Conservation (phyloP, 2,329 filamentous ascomycete species). For the Colletotrichum sp. region DNA sequence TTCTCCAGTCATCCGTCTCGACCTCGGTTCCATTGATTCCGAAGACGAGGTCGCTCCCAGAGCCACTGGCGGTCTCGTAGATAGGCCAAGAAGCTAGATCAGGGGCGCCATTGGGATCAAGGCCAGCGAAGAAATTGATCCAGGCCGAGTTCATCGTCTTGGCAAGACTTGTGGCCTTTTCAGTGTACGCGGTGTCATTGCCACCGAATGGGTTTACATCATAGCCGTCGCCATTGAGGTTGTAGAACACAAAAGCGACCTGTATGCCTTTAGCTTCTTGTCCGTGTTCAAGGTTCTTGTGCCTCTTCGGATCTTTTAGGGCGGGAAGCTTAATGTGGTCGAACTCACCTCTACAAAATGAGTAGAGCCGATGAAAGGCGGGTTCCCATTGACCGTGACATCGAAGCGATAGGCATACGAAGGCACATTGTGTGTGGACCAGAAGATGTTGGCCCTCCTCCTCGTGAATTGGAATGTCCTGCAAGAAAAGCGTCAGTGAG, state of each 20-base stretch:
- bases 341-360: conserved; percentile 45
- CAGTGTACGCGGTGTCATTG: conserved; percentile 27
- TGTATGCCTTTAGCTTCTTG: conserved; percentile 14
- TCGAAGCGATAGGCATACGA: conserved; percentile 38
- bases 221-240: conserved; percentile 35
- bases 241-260: conserved; percentile 47
- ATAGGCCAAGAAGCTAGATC: conserved; percentile 28
- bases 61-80: conserved; percentile 24
- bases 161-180: conserved; percentile 28
- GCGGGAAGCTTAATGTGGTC: neutral
- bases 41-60: conserved; percentile 33
- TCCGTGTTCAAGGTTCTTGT: neutral
- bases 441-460: conserved; percentile 30
- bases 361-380: conserved; percentile 26
- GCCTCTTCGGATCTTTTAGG: neutral
- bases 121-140: conserved; percentile 32
- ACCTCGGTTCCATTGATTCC: conserved; percentile 25
- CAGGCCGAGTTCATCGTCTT: conserved; percentile 33
- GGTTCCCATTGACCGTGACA: conserved; percentile 31
- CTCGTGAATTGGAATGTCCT: conserved; percentile 30
- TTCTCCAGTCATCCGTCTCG: conserved; percentile 34
- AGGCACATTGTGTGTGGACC: conserved; percentile 28
- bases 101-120: conserved; percentile 30
- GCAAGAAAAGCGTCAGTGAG: conserved; percentile 6
- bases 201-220: conserved; percentile 33